phyloP scores from a whole-genome alignment of 345 rosid species.

The Linum lewisii region DNA sequence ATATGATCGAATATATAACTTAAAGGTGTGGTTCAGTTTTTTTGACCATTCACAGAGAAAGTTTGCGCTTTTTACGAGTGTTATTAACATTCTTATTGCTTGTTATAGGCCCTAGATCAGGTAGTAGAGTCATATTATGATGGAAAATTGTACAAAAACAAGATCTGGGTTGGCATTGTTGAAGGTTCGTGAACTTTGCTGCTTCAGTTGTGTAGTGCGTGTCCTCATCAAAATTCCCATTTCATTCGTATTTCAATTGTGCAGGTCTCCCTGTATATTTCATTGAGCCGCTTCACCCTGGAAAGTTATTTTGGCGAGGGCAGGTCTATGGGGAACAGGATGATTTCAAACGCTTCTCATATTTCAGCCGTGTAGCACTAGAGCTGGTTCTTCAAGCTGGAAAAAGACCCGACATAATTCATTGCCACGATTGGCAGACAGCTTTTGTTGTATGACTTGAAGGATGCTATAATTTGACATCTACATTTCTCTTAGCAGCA shows the following conservation, averaged over 20 bases:
- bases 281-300: conserved; percentile 94
- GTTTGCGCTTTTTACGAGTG: background rate
- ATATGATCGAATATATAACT: conserved; percentile 52
- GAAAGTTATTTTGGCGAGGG: conserved; percentile 94
- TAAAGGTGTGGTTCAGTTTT: conserved; percentile 47
- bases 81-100: conserved; percentile 14
- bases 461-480: conserved; percentile 2
- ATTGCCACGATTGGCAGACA: conserved; percentile 99
- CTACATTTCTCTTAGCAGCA: conserved; percentile 4
- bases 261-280: conserved; percentile 95
- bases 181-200: conserved; percentile 46
- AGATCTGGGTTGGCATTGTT: conserved; percentile 83
- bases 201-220: background rate
- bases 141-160: conserved; percentile 71
- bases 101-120: conserved; percentile 68
- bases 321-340: conserved; percentile 85
- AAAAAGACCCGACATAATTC: conserved; percentile 91
- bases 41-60: conserved; percentile 7
- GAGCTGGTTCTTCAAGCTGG: conserved; percentile 88
- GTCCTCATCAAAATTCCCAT: conserved; percentile 14
- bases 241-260: conserved; percentile 21
- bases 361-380: conserved; percentile 90
- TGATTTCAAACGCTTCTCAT: conserved; percentile 92
- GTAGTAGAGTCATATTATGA: conserved; percentile 80
- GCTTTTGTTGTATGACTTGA: conserved; percentile 76